Percentiles rank a stretch among this genome's conserved stretches.
These are phyloP conservation scores for Tilletia caries DNA, from an alignment of 1,284 basidiomycete genomes.

Conservation along the genomic window DNA sequence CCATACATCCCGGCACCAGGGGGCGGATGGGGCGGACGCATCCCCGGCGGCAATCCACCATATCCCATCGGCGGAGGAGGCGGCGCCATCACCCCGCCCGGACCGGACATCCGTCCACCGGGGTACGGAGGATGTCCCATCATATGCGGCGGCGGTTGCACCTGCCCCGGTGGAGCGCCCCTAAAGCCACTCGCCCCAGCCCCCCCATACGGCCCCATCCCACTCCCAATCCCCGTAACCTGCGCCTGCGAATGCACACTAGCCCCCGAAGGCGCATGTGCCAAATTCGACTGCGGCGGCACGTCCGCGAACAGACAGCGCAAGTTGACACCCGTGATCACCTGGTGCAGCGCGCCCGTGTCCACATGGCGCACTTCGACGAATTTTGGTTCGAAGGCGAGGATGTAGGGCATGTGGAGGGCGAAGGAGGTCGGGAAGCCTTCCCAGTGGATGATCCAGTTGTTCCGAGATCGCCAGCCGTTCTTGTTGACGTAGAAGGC, in stretches of 20 bases:
- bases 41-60: conserved; percentile 23
- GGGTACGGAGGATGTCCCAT: neutral
- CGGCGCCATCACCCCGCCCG: neutral
- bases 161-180: too few relatives aligned
- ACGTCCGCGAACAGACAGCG: conserved; percentile 89
- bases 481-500: conserved; percentile 98
- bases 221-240: neutral
- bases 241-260: neutral
- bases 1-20: conserved; percentile 29
- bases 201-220: neutral
- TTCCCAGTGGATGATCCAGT: conserved; percentile 97
- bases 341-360: conserved; percentile 84
- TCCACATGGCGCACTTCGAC: conserved; percentile 96
- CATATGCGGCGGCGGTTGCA: neutral
- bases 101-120: neutral
- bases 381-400: conserved; percentile 94
- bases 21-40: conserved; percentile 21
- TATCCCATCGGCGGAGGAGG: conserved; percentile 24
- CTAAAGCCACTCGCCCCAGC: too few relatives aligned
- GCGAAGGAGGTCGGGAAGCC: conserved; percentile 90
- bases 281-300: conserved; percentile 62
- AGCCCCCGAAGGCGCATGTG: neutral
- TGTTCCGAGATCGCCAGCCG: conserved; percentile 81
- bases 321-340: conserved; percentile 67
- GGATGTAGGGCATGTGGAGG: conserved; percentile 90